phyloP scores from a whole-genome alignment of 306 rosid species.

The Comarum palustre region DNA sequence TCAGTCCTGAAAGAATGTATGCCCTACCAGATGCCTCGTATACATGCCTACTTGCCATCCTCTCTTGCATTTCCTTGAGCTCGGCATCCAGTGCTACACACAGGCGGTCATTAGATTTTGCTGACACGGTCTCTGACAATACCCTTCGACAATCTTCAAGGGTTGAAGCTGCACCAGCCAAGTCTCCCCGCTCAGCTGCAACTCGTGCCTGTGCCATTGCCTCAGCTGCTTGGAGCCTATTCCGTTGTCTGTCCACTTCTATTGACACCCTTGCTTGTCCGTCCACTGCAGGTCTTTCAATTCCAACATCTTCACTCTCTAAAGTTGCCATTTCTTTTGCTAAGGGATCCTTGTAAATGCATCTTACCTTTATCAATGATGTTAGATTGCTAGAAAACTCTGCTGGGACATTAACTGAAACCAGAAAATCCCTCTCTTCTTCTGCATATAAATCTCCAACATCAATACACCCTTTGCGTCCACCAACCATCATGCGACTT shows the following conservation, averaged over 20 bases:
- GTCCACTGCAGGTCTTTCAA: slow-evolving; percentile 54
- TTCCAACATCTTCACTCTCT: slow-evolving; percentile 69
- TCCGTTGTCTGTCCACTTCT: slow-evolving; percentile 88
- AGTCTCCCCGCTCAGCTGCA: slow-evolving; percentile 82
- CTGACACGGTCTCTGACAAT: slow-evolving; percentile 58
- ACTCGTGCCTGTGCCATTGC: slow-evolving; percentile 79
- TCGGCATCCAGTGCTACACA: slow-evolving; percentile 91
- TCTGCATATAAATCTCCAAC: slow-evolving; percentile 94
- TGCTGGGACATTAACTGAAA: slow-evolving; percentile 66
- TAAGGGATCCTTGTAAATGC: slow-evolving; percentile 74
- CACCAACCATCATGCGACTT: slow-evolving; percentile 53
- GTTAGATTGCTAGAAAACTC: slow-evolving; percentile 47
- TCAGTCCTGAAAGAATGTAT: slow-evolving; percentile 88
- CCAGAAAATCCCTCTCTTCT: slow-evolving; percentile 94
- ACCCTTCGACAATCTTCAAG: slow-evolving; percentile 74
- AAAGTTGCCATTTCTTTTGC: slow-evolving; percentile 53
- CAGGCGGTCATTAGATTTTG: slow-evolving; percentile 63
- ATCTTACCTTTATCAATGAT: slow-evolving; percentile 68
- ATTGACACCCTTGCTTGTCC: slow-evolving; percentile 61
- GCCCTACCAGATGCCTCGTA: slow-evolving; percentile 98
- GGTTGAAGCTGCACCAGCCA: slow-evolving; percentile 57
- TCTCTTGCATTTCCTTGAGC: slow-evolving; percentile 95
- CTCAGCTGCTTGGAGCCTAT: slow-evolving; percentile 89
- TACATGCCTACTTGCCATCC: slow-evolving; percentile 90
- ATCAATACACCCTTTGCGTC: slow-evolving; percentile 58